These are phyloP conservation scores for Ganoderma meredithae DNA, from an alignment of 1,284 basidiomycete species.

Conservation along the genomic window DNA sequence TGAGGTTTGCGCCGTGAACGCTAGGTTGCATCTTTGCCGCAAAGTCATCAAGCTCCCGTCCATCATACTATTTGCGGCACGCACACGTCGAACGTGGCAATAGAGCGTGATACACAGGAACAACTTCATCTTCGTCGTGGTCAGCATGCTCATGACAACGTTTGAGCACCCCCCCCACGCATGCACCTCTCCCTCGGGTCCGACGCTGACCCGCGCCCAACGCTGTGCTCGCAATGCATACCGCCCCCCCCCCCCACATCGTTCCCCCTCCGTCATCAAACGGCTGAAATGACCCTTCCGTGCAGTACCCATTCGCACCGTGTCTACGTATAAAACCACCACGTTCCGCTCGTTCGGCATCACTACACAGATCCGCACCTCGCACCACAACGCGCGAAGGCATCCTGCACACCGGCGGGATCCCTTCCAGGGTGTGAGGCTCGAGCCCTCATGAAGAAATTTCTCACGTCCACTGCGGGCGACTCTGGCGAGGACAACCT, in stretches of 20 bases:
- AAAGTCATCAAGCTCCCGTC: too few relatives aligned
- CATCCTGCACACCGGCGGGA: background rate
- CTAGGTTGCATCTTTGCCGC: too few relatives aligned
- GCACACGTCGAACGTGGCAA: too few relatives aligned
- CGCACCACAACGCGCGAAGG: background rate
- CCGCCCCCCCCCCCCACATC: too few relatives aligned
- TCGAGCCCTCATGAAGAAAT: background rate
- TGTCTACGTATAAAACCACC: background rate
- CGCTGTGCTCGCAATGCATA: background rate
- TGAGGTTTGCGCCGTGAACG: too few relatives aligned
- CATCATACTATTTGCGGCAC: too few relatives aligned
- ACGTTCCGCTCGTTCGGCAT: background rate
- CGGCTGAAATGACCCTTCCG: background rate
- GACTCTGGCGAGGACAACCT: background rate
- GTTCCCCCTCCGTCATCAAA: background rate
- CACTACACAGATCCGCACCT: background rate
- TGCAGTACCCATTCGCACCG: background rate
- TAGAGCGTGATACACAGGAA: too few relatives aligned
- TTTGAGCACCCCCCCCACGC: background rate
- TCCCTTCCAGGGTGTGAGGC: background rate
- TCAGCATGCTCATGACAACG: background rate
- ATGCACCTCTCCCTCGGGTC: background rate
- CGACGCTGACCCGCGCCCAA: background rate
- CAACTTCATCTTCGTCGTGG: background rate
- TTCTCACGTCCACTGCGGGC: background rate